Evolutionary conservation across 2,329 filamentous ascomycete species (phyloP).

Genomic region (Hansfordia pulvinata): DNA sequence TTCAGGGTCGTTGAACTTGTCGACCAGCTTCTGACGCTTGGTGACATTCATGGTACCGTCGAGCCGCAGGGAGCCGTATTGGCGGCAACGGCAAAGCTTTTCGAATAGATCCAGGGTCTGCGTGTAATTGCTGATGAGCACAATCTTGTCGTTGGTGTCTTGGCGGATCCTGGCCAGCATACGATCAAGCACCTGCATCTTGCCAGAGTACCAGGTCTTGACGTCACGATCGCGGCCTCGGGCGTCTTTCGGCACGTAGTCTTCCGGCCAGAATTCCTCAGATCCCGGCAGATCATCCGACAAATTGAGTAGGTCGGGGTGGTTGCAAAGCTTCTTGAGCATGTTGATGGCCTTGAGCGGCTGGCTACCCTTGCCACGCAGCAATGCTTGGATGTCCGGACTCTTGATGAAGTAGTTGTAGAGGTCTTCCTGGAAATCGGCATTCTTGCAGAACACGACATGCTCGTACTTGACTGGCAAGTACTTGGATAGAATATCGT

Average conservation of each 20-base stretch:
- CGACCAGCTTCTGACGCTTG: conserved; percentile 92
- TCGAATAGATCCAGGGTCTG: conserved; percentile 93
- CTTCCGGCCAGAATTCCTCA: conserved; percentile 67
- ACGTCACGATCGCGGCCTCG: conserved; percentile 84
- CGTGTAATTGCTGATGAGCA: conserved; percentile 97
- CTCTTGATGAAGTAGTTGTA: conserved; percentile 98
- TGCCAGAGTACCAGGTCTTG: conserved; percentile 92
- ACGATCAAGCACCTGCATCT: conserved; percentile 95
- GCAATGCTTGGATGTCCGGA: conserved; percentile 81
- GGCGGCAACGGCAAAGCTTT: conserved; percentile 69
- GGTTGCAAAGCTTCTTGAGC: conserved; percentile 96
- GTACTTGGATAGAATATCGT: conserved; percentile 97
- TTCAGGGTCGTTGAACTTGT: conserved; percentile 91
- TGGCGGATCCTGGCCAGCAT: conserved; percentile 94
- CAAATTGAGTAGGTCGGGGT: conserved; percentile 82
- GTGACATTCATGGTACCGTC: conserved; percentile 97
- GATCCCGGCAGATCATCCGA: conserved; percentile 75
- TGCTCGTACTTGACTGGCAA: conserved; percentile 97
- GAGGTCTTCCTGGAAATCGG: conserved; percentile 81
- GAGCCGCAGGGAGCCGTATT: conserved; percentile 76
- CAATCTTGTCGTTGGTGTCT: conserved; percentile 98
- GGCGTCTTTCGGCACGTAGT: conserved; percentile 77
- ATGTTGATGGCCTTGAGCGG: conserved; percentile 93
- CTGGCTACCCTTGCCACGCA: conserved; percentile 89
- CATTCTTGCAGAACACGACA: conserved; percentile 92